Base-by-base conservation (phyloP, 208 protist species). In the Kentomonas sorsogonicus region DNA sequence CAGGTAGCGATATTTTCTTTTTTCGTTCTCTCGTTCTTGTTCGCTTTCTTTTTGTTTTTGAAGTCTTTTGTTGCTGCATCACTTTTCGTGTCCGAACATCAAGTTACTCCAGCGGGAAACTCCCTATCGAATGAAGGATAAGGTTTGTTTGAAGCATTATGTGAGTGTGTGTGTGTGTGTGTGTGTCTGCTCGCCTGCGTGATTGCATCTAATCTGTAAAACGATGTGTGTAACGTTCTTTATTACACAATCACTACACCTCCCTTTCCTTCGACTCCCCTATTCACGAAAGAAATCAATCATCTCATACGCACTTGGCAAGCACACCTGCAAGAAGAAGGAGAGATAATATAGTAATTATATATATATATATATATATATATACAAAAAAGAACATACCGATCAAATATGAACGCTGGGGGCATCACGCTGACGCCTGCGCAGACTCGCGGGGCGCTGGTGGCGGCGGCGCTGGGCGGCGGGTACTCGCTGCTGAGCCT, bases 401-500 rank as follows among this genome's bases (percentile, higher is more conserved):
- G n/a, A n/a, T n/a, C n/a, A n/a, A n/a, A n/a, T n/a, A n/a, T n/a
- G n/a, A n/a, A n/a, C n/a, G n/a, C n/a, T n/a, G n/a, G n/a, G n/a
- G n/a, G n/a, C n/a, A n/a, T n/a, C n/a, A n/a, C n/a, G 13, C 27
- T 65, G 0, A 46, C 68, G 6, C 43, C 33, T 11, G 23, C 25
- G 18, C 57, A 60, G 41, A 34, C 51, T 11, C 54, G 62, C 5
- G 47, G 65, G 25, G 31, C 60, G 4, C 63, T 68, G 33, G 33
- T 77, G 0, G 64, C 65, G 1, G 33, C 60, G 11, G 66, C 74
- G 0, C 39, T 75, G 23, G 74, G 71, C 20, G 38, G 55, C 6
- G 58, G 71, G 53, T 71, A 79, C 61, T 26, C 41, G 0, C 40
- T 83, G 0, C 60, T 84, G 18, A 58, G 58, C n/a, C 41, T 52